These are phyloP conservation scores for Gossypium davidsonii DNA, from an alignment of 441 rosid species.

Conservation along the genomic window DNA sequence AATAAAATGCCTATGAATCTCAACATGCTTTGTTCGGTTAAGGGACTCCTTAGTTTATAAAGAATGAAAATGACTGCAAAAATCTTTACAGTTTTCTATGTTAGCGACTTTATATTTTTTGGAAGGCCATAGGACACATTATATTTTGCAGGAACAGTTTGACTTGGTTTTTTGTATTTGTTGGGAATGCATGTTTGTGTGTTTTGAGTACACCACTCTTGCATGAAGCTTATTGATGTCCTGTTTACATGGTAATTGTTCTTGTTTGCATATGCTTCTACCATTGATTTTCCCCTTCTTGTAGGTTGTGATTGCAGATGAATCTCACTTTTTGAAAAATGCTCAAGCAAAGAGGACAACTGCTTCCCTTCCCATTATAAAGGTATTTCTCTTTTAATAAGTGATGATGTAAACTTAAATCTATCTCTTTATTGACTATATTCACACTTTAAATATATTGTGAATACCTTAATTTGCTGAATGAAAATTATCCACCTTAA, in stretches of 20 bases:
- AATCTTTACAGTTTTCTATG: no score
- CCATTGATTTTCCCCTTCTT: conserved; percentile 19
- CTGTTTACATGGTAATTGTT: not conserved
- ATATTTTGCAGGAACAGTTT: not conserved
- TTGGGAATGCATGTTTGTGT: not conserved
- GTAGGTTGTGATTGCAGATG: conserved; percentile 96
- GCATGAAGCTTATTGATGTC: not conserved
- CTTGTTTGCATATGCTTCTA: conserved; percentile 18
- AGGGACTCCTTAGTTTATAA: not conserved
- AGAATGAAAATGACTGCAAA: not conserved
- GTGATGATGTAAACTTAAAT: conserved; percentile 9
- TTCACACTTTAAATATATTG: not conserved
- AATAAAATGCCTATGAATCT: no score
- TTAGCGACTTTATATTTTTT: not conserved
- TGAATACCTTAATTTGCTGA: not conserved
- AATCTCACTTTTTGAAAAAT: conserved; percentile 92
- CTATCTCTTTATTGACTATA: not conserved
- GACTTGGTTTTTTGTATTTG: not conserved
- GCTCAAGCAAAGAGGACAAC: conserved; percentile 94
- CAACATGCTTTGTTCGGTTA: no score
- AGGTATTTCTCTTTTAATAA: conserved; percentile 40
- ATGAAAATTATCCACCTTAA: not conserved
- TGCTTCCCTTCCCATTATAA: conserved; percentile 78
- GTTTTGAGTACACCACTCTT: not conserved
- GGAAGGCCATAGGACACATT: not conserved